Percentiles rank a stretch among this genome's conserved stretches.
These are phyloP conservation scores for Entomortierella parvispora DNA, from an alignment of 192 early-diverging fungal genomes.

Conservation along the genomic window DNA sequence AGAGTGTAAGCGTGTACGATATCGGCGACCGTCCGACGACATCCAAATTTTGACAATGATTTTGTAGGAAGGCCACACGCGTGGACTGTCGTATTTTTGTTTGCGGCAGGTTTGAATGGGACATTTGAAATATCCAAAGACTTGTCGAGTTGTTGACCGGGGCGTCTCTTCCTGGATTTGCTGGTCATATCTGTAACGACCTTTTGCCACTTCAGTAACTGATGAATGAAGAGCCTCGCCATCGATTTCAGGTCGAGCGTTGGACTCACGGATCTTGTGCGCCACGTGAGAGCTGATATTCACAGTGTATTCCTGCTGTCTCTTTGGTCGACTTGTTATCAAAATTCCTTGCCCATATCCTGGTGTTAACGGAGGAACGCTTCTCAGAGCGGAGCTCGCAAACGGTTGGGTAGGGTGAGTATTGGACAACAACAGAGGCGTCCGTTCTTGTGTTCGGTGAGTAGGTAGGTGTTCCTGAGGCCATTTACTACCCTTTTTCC, in stretches of 20 bases:
- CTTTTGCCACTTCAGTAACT: slow-evolving; percentile 2
- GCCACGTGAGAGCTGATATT: neutral
- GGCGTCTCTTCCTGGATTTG: neutral
- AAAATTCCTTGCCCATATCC: neutral
- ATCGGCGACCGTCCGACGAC: slow-evolving; percentile 20
- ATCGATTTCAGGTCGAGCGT: slow-evolving; percentile 16
- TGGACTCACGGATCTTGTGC: neutral
- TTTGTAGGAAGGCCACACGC: slow-evolving; percentile 5
- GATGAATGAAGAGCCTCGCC: slow-evolving; percentile 10
- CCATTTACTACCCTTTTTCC: too few relatives aligned
- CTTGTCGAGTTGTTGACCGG: neutral
- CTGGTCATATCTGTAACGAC: slow-evolving; percentile 7
- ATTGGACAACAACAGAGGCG: too few relatives aligned
- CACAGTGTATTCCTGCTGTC: neutral
- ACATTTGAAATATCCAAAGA: slow-evolving; percentile 15
- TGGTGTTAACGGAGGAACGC: neutral
- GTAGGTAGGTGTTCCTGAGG: too few relatives aligned
- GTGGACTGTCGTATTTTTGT: slow-evolving; percentile 4
- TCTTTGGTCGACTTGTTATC: neutral
- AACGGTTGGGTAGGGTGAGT: too few relatives aligned
- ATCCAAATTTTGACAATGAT: slow-evolving; percentile 19
- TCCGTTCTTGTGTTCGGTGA: too few relatives aligned
- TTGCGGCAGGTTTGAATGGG: neutral
- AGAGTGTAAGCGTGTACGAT: slow-evolving; percentile 16
- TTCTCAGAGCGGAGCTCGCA: too few relatives aligned